Conservation (phyloP, 2,329 filamentous ascomycete species). For the Colletotrichum sansevieriae region DNA sequence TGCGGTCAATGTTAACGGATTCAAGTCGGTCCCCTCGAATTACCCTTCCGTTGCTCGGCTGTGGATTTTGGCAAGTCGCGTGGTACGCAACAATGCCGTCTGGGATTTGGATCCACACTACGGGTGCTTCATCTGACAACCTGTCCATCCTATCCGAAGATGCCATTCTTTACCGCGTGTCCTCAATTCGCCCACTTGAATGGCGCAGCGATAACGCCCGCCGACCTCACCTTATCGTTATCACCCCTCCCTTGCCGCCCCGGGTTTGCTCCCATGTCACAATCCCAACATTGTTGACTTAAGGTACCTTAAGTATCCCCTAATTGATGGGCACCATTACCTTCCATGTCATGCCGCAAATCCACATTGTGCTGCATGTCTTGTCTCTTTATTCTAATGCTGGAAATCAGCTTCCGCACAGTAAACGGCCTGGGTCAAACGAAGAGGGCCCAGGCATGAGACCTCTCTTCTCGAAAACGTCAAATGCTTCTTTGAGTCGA, state of each 20-base stretch:
- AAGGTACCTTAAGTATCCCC: not conserved
- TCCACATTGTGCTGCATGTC: not conserved
- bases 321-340: not conserved
- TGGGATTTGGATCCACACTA: not conserved
- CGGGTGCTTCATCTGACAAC: not conserved
- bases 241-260: slow-evolving; percentile 11
- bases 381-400: not conserved
- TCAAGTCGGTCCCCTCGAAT: not conserved
- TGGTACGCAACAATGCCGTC: slow-evolving; percentile 22
- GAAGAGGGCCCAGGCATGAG: too few relatives aligned
- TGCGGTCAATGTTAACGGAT: slow-evolving; percentile 18
- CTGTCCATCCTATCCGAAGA: not conserved
- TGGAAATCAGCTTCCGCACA: not conserved
- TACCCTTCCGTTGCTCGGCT: not conserved
- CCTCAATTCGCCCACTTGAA: not conserved
- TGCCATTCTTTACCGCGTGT: not conserved
- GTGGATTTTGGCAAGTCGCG: slow-evolving; percentile 24
- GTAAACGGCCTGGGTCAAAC: slow-evolving; percentile 28
- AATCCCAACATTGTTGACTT: not conserved
- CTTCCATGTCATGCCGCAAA: not conserved
- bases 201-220: slow-evolving; percentile 5
- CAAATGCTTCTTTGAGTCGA: not conserved
- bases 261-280: not conserved
- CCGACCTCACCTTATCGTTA: not conserved
- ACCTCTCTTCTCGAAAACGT: too few relatives aligned